Evolutionary conservation across 305 asterid genomes (phyloP).

Genomic region (Fraxinus sp.): DNA sequence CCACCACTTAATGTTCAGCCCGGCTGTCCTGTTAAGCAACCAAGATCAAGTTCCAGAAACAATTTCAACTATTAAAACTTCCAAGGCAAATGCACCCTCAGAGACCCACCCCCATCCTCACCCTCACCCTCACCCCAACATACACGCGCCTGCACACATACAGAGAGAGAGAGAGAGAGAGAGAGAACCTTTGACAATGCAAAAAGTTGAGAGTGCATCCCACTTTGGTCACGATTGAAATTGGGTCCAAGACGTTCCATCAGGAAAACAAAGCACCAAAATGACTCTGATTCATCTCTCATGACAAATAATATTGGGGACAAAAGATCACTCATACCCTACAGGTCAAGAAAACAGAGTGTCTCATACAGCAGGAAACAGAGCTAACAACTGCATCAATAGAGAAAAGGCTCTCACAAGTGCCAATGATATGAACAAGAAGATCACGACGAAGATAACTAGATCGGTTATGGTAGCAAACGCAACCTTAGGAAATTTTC

Average conservation of each 20-base stretch:
- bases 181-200: slow-evolving; percentile 82
- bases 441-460: not conserved
- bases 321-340: slow-evolving; percentile 99
- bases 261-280: slow-evolving; percentile 94
- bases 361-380: slow-evolving; percentile 21
- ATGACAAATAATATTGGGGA: slow-evolving; percentile 90
- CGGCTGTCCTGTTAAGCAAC: not conserved
- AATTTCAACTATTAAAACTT: not conserved
- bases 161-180: slow-evolving; percentile 18
- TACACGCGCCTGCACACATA: not conserved
- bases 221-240: slow-evolving; percentile 97
- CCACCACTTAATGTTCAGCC: not conserved
- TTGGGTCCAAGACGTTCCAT: slow-evolving; percentile 99
- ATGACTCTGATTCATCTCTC: slow-evolving; percentile 88
- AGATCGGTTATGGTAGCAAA: not conserved
- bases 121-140: not conserved
- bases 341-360: slow-evolving; percentile 22
- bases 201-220: slow-evolving; percentile 98
- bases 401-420: slow-evolving; percentile 6
- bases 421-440: not conserved
- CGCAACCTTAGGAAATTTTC: not conserved
- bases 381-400: not conserved
- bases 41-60: not conserved
- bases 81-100: not conserved
- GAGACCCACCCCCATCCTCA: not conserved